A percentile compares a stretch with the other conserved stretches of the same genome.
Conservation (phyloP, 371 early-diverging fungal species). For the Actinomortierella wolfii region DNA sequence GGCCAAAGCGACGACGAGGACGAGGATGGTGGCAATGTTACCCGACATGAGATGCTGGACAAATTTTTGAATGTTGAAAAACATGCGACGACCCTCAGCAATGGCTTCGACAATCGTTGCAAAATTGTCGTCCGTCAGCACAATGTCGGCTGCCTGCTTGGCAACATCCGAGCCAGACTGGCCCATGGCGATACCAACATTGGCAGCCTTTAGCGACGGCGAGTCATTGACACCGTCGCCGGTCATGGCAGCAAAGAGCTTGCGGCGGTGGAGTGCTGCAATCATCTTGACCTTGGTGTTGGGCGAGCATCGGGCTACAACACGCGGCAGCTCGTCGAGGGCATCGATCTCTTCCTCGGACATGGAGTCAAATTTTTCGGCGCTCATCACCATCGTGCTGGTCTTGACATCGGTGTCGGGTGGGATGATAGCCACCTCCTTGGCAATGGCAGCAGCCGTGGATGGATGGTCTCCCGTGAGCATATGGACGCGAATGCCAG, state of each 20-base stretch:
- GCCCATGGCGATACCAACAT: slow-evolving; percentile 95
- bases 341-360: slow-evolving; percentile 80
- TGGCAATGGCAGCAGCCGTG: slow-evolving; percentile 94
- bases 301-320: slow-evolving; percentile 93
- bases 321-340: slow-evolving; percentile 80
- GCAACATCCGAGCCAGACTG: slow-evolving; percentile 89
- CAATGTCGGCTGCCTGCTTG: slow-evolving; percentile 91
- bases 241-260: slow-evolving; percentile 73
- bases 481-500: slow-evolving; percentile 95
- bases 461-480: slow-evolving; percentile 94
- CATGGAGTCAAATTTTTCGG: slow-evolving; percentile 82
- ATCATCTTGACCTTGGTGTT: slow-evolving; percentile 98
- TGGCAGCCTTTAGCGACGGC: slow-evolving; percentile 86
- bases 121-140: slow-evolving; percentile 88
- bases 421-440: slow-evolving; percentile 87
- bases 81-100: slow-evolving; percentile 84
- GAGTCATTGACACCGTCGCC: slow-evolving; percentile 95
- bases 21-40: slow-evolving; percentile 75
- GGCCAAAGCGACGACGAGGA: slow-evolving; percentile 70
- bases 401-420: slow-evolving; percentile 38
- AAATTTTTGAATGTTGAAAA: slow-evolving; percentile 92
- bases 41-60: slow-evolving; percentile 87
- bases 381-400: slow-evolving; percentile 69
- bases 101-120: slow-evolving; percentile 85
- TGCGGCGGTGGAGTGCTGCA: slow-evolving; percentile 84